phyloP scores from a whole-genome alignment of 2,329 filamentous ascomycete genomes.

The Venturia carpophila region DNA sequence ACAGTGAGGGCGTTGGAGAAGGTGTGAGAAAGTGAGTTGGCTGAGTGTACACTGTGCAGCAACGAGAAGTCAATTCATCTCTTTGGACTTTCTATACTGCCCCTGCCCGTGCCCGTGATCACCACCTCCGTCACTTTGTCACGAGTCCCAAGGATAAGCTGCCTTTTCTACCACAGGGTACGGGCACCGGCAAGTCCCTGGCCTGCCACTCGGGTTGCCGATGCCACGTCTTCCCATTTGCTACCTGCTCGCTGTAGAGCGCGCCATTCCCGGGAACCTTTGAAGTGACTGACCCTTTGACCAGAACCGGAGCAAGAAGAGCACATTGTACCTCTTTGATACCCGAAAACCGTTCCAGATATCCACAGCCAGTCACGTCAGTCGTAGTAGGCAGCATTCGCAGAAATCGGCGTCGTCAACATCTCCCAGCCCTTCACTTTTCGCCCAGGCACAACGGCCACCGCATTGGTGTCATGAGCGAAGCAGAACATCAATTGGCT shows the following conservation, averaged over 20 bases:
- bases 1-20: background rate
- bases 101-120: background rate
- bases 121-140: constrained; percentile 3
- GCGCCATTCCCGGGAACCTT: no score
- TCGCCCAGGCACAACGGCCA: background rate
- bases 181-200: constrained; percentile 1
- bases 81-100: no score
- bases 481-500: background rate
- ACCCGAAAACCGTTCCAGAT: no score
- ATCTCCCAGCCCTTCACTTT: background rate
- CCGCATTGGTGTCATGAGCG: background rate
- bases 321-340: no score
- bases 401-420: no score
- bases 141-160: background rate
- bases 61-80: no score
- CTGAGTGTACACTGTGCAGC: no score
- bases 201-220: background rate
- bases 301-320: no score
- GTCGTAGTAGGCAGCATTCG: background rate
- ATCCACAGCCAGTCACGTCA: no score
- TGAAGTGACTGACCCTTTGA: no score
- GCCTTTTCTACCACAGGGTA: background rate
- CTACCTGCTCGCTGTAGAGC: background rate
- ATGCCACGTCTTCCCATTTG: background rate
- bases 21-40: background rate